phyloP scores from a whole-genome alignment of 768 basidiomycete genomes.

The Rhodotorula taiwanensis region DNA sequence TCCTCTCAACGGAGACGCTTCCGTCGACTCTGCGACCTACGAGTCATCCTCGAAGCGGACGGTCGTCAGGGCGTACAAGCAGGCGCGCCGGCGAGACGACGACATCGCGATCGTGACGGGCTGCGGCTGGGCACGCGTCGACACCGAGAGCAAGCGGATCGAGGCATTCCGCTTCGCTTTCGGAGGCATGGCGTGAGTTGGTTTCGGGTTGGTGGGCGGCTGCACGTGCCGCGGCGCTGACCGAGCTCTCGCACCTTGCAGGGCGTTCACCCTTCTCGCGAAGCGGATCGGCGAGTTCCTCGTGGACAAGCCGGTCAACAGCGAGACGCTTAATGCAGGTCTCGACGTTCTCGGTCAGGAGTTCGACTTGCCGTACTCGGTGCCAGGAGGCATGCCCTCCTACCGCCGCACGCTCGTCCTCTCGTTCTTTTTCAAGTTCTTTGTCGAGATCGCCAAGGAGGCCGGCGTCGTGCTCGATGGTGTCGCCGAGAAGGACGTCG shows the following conservation, averaged over 20 bases:
- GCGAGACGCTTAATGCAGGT: slow-evolving; percentile 32
- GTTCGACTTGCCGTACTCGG: slow-evolving; percentile 35
- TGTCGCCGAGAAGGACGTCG: background rate
- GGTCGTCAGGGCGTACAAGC: slow-evolving; percentile 40
- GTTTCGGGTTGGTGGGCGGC: no score
- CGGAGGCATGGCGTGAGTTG: slow-evolving; percentile 40
- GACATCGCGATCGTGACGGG: slow-evolving; percentile 41
- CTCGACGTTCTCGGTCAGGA: slow-evolving; percentile 35
- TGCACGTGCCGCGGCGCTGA: background rate
- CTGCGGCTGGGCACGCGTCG: slow-evolving; percentile 26
- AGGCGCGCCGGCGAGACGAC: slow-evolving; percentile 40
- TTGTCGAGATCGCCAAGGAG: slow-evolving; percentile 29
- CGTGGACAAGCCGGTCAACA: slow-evolving; percentile 23
- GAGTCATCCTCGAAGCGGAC: background rate
- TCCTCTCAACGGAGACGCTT: slow-evolving; percentile 15
- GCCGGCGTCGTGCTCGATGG: slow-evolving; percentile 23
- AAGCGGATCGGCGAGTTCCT: slow-evolving; percentile 32
- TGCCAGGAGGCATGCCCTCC: slow-evolving; percentile 40
- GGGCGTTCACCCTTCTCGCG: slow-evolving; percentile 34
- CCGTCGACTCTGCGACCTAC: background rate
- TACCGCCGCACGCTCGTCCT: slow-evolving; percentile 38
- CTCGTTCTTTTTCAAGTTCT: slow-evolving; percentile 41
- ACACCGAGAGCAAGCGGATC: slow-evolving; percentile 7
- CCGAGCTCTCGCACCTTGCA: background rate
- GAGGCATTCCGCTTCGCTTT: slow-evolving; percentile 30